Evolutionary conservation across 2,329 filamentous ascomycete genomes (phyloP).

Genomic region (Plectosphaerella plurivora): DNA sequence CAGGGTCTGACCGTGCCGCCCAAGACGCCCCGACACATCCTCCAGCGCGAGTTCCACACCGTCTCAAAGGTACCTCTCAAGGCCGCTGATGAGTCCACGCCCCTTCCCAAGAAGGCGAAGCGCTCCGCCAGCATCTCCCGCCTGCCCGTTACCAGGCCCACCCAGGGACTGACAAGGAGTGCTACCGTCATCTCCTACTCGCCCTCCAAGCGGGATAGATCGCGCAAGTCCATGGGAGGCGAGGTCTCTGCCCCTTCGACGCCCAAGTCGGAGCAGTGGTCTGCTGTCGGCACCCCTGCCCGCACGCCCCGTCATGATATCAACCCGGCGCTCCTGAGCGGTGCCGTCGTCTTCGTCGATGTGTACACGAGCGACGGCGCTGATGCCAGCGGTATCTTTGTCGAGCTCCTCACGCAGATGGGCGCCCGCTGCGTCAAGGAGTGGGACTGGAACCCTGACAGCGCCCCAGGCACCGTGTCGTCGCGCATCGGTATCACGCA

Average conservation of each 20-base stretch:
- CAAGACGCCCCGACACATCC: slow-evolving; percentile 51
- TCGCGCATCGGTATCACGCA: slow-evolving; percentile 74
- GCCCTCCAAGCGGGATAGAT: slow-evolving; percentile 37
- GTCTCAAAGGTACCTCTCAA: slow-evolving; percentile 75
- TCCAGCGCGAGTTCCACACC: slow-evolving; percentile 61
- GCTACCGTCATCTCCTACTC: slow-evolving; percentile 52
- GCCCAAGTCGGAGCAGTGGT: slow-evolving; percentile 49
- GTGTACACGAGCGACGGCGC: slow-evolving; percentile 78
- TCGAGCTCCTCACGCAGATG: slow-evolving; percentile 74
- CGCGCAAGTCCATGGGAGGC: slow-evolving; percentile 15
- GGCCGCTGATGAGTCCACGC: slow-evolving; percentile 55
- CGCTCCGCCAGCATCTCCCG: slow-evolving; percentile 48
- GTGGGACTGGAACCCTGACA: slow-evolving; percentile 67
- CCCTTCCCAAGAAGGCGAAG: slow-evolving; percentile 38
- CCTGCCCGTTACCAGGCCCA: slow-evolving; percentile 37
- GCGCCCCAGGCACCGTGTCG: slow-evolving; percentile 23
- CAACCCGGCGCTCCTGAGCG: slow-evolving; percentile 53
- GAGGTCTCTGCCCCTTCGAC: slow-evolving; percentile 28
- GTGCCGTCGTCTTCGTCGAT: slow-evolving; percentile 77
- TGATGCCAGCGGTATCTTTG: slow-evolving; percentile 76
- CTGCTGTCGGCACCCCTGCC: slow-evolving; percentile 49
- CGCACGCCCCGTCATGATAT: slow-evolving; percentile 52
- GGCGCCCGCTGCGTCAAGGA: slow-evolving; percentile 73
- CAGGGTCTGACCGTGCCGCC: slow-evolving; percentile 29
- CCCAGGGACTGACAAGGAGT: slow-evolving; percentile 35